Conservation (phyloP, 768 basidiomycete genomes). For the Pluteus cervinus region DNA sequence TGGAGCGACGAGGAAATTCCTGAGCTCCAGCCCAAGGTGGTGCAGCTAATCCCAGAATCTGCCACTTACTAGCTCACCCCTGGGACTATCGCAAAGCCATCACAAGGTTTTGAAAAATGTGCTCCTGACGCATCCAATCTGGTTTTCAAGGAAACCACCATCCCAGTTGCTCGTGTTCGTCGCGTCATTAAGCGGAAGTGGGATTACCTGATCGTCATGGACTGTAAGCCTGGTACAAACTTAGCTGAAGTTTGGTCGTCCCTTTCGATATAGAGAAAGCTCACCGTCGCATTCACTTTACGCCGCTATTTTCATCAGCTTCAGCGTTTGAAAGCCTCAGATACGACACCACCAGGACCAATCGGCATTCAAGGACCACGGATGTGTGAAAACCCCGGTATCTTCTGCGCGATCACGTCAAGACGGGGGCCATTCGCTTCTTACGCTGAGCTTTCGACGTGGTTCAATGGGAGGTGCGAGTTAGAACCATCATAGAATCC, state of each 20-base stretch:
- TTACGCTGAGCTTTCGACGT: slow-evolving; percentile 9
- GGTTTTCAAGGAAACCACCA: no score
- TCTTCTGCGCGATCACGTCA: no score
- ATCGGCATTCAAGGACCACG: slow-evolving; percentile 7
- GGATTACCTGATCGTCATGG: slow-evolving; percentile 11
- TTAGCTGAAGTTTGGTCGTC: slow-evolving; percentile 12
- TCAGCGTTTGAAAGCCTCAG: slow-evolving; percentile 7
- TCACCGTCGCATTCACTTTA: slow-evolving; percentile 13
- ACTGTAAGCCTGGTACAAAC: slow-evolving; percentile 11
- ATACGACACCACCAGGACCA: slow-evolving; percentile 9
- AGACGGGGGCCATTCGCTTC: slow-evolving; percentile 11
- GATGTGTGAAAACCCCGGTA: slow-evolving; percentile 7
- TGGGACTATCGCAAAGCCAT: no score
- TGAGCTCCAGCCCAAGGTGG: no score
- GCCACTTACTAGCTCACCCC: no score
- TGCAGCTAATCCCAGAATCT: no score
- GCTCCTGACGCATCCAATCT: no score
- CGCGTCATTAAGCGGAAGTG: slow-evolving; percentile 8
- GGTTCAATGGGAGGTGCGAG: slow-evolving; percentile 8
- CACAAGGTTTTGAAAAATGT: no score
- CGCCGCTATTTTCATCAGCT: slow-evolving; percentile 16
- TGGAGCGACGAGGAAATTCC: no score
- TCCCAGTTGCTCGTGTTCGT: slow-evolving; percentile 14
- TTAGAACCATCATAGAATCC: background rate
- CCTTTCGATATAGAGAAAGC: slow-evolving; percentile 10